phyloP scores from a whole-genome alignment of 2,329 filamentous ascomycete species.

The Scytalidium lignicola region DNA sequence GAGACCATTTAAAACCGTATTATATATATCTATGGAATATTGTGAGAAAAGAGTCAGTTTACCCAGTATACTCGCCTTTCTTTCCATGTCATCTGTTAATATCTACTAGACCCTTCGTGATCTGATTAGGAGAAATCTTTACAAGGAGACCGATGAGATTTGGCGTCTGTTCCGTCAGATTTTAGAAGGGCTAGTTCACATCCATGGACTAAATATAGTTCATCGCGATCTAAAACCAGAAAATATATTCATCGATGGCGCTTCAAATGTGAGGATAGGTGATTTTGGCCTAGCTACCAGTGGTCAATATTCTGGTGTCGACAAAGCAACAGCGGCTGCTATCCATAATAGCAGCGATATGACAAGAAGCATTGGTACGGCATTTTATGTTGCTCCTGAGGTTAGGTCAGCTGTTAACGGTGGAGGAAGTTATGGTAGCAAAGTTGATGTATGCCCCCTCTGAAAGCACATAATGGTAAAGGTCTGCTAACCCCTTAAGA shows the following conservation, averaged over 20 bases:
- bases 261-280: conserved; percentile 89
- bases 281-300: conserved; percentile 94
- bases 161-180: conserved; percentile 93
- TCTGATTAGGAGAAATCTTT: conserved; percentile 71
- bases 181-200: conserved; percentile 82
- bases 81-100: conserved; percentile 28
- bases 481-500: conserved; percentile 46
- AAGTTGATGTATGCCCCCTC: conserved; percentile 59
- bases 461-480: too few relatives aligned
- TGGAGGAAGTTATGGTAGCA: conserved; percentile 77
- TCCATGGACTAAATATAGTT: conserved; percentile 86
- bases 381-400: conserved; percentile 90
- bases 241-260: conserved; percentile 91
- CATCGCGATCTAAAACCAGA: conserved; percentile 96
- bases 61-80: neutral
- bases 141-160: conserved; percentile 68
- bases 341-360: conserved; percentile 46
- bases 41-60: conserved; percentile 62
- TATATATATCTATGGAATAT: conserved; percentile 99
- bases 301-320: conserved; percentile 63
- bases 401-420: conserved; percentile 63
- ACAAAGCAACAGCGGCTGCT: conserved; percentile 36
- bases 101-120: conserved; percentile 65
- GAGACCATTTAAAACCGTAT: conserved; percentile 60
- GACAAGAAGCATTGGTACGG: conserved; percentile 69